Evolutionary conservation across 805 yeast species (phyloP).

Genomic region (Kregervanrija pseudodelftensis): DNA sequence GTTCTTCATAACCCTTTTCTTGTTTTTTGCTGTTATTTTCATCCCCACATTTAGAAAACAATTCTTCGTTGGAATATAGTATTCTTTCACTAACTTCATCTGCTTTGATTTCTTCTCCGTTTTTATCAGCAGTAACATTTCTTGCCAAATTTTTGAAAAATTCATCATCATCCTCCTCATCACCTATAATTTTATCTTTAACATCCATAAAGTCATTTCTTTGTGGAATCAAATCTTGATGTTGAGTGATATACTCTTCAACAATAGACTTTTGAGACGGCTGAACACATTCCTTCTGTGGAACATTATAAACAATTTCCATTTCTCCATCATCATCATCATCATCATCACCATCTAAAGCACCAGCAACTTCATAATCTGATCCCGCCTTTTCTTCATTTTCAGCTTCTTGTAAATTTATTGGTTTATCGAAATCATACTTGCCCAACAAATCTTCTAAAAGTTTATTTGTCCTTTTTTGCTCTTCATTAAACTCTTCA

Average conservation of each 20-base stretch:
- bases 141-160: conserved; percentile 12
- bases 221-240: conserved; percentile 1
- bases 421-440: conserved; percentile 48
- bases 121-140: conserved; percentile 17
- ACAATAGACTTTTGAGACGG: conserved; percentile 16
- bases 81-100: conserved; percentile 11
- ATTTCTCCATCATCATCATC: conserved; percentile 23
- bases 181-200: conserved; percentile 10
- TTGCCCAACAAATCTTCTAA: conserved; percentile 40
- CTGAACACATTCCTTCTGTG: conserved; percentile 17
- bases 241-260: conserved; percentile 19
- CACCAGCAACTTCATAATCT: conserved; percentile 33
- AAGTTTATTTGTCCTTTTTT: conserved; percentile 37
- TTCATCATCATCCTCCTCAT: conserved; percentile 20
- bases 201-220: neutral
- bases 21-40: neutral
- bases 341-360: conserved; percentile 13
- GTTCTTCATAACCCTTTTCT: no score
- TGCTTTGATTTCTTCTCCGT: conserved; percentile 11
- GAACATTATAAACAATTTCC: conserved; percentile 22
- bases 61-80: conserved; percentile 1
- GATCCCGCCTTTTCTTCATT: conserved; percentile 27
- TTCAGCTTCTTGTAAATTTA: conserved; percentile 30
- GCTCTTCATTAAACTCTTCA: conserved; percentile 35
- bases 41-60: conserved; percentile 2